Base-by-base conservation (phyloP, 1,139 yeast genomes). In the Petasospora rhodanensis region DNA sequence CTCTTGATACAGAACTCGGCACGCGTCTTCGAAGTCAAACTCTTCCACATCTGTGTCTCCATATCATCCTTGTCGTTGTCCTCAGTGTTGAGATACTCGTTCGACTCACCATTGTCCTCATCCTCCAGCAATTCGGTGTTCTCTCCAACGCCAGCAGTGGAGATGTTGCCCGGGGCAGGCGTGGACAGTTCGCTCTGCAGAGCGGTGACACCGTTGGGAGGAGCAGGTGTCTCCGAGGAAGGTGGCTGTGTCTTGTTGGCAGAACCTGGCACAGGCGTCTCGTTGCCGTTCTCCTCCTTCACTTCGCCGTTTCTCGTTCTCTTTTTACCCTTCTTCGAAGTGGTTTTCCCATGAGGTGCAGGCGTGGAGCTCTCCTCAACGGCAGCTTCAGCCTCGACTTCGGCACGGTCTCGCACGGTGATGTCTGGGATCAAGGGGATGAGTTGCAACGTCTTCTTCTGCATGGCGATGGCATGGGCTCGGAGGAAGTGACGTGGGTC, bases 391-490 rank as follows among this genome's bases (percentile, higher is more conserved):
- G 76, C 80, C 49, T 91, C 97, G 2, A 87, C 80, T 37, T 91
- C 97, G 0, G 85, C 73, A 28, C 96, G 65, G 51, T 79, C 87
- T 45, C 91, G 70, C 5, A 91, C 72, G 0, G 76, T 71, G 32
- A 91, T 84, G 51, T 91, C 93, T 0, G 99, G 98, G 22, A 91
- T 89, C 38, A 85, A 62, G 0, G 96, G 95, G 7, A 78, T 71
- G 35, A 91, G 65, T 35, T 78, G 72, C 36, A 77, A 57, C 0
- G 97, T 79, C 54, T 84, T 85, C 58, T 85, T 86, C 48, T 87
- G 95, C 98, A 91, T 93, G 4, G 97, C 96, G 32, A 83, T 61
- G 0, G 98, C 98, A 62, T 91, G 97, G 1, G 79, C 85, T 37
- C 99, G 68, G 25, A 91, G 60, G 47, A 84, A 89, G 58, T 93